Conservation (phyloP, 2,329 filamentous ascomycete genomes). For the Fusarium heterosporum region DNA sequence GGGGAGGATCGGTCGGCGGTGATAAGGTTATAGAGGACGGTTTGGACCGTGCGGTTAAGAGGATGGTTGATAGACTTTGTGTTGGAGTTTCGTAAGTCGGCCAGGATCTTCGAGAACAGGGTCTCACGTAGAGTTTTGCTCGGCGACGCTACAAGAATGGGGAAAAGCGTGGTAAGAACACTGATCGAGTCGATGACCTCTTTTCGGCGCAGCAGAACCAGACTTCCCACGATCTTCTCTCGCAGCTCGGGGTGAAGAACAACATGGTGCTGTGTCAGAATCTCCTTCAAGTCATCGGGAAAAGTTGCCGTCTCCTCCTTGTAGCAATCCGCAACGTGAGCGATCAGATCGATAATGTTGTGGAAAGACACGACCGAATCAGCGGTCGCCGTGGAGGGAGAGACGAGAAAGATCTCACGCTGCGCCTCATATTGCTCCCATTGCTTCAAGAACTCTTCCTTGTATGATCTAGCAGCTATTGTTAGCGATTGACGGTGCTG, state of each 20-base stretch:
- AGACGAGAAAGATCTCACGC: constrained; percentile 88
- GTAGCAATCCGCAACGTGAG: constrained; percentile 94
- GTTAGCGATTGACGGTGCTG: constrained; percentile 27
- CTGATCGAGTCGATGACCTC: constrained; percentile 88
- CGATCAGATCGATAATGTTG: constrained; percentile 92
- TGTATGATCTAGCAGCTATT: constrained; percentile 74
- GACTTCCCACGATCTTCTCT: constrained; percentile 92
- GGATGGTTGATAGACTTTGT: constrained; percentile 89
- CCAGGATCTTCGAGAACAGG: constrained; percentile 89
- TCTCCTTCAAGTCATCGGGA: constrained; percentile 81
- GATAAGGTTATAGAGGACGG: constrained; percentile 90
- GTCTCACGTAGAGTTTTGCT: constrained; percentile 89
- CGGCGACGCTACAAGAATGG: constrained; percentile 89
- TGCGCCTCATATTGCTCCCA: constrained; percentile 93
- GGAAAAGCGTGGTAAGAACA: constrained; percentile 92
- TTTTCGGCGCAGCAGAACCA: constrained; percentile 89
- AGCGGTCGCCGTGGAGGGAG: constrained; percentile 81
- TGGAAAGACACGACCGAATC: constrained; percentile 85
- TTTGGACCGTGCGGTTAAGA: constrained; percentile 92
- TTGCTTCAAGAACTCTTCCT: constrained; percentile 87
- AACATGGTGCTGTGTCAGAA: constrained; percentile 85
- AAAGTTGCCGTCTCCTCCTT: constrained; percentile 82
- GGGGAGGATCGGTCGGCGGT: constrained; percentile 85
- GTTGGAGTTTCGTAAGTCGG: constrained; percentile 89
- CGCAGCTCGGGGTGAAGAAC: constrained; percentile 85